A percentile compares a stretch with the other conserved stretches of the same genome.
Evolutionary conservation across 495 filamentous ascomycete species (phyloP).

Genomic region (Hyphodiscus hymeniophilus): DNA sequence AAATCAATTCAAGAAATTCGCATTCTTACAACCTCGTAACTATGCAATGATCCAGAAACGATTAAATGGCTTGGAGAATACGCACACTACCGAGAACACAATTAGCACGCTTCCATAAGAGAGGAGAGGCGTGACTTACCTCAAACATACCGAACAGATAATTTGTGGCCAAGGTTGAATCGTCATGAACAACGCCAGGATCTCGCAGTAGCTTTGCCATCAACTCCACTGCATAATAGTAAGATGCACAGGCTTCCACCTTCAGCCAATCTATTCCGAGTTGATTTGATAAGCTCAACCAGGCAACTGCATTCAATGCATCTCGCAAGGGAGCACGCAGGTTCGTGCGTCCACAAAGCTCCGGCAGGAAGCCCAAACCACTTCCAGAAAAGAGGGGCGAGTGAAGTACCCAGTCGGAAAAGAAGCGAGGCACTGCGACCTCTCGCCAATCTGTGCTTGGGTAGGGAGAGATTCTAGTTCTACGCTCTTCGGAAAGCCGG

Average conservation of each 20-base stretch:
- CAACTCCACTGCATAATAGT: too few relatives aligned
- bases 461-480: background rate
- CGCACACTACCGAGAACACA: too few relatives aligned
- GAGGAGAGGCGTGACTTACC: background rate
- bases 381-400: background rate
- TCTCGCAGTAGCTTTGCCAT: background rate
- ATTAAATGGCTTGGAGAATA: too few relatives aligned
- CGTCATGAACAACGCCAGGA: background rate
- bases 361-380: too few relatives aligned
- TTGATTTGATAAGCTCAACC: slow-evolving; percentile 2
- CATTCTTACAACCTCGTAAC: too few relatives aligned
- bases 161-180: background rate
- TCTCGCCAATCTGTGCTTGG: background rate
- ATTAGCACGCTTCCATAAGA: too few relatives aligned
- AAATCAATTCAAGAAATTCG: too few relatives aligned
- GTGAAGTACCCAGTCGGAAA: background rate
- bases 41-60: too few relatives aligned
- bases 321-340: background rate
- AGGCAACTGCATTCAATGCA: background rate
- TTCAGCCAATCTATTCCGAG: background rate
- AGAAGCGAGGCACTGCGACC: background rate
- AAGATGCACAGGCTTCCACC: background rate
- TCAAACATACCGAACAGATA: background rate
- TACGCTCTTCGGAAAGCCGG: background rate
- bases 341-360: background rate